A percentile compares a stretch with the other conserved stretches of the same genome.
Evolutionary conservation across 2,329 filamentous ascomycete species (phyloP).

Genomic region (Monilinia aucupariae): DNA sequence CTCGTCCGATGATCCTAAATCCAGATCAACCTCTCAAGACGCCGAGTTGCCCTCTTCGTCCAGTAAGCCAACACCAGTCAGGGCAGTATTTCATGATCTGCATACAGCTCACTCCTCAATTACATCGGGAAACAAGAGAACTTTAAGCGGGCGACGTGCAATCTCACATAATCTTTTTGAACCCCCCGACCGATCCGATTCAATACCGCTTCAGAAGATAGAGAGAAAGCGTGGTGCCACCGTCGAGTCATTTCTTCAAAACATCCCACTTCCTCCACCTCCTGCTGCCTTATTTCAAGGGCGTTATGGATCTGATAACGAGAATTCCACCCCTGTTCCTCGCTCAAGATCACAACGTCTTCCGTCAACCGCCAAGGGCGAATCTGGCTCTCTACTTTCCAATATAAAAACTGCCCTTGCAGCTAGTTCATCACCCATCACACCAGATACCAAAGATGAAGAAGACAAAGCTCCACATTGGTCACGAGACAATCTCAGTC

Average conservation of each 20-base stretch:
- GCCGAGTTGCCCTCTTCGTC: not conserved
- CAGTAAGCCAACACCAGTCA: constrained; percentile 23
- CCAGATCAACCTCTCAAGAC: constrained; percentile 14
- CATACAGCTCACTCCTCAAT: constrained; percentile 31
- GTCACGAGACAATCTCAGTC: constrained; percentile 6
- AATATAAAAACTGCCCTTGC: constrained; percentile 17
- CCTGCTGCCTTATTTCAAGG: constrained; percentile 14
- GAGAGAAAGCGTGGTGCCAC: constrained; percentile 6
- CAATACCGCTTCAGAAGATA: constrained; percentile 26
- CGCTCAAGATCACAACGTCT: constrained; percentile 11
- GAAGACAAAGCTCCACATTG: not conserved
- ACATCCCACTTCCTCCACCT: constrained; percentile 20
- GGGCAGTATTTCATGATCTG: constrained; percentile 31
- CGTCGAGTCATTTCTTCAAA: constrained; percentile 15
- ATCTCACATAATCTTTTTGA: constrained; percentile 14
- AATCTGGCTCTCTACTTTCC: constrained; percentile 3
- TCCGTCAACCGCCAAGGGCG: not conserved
- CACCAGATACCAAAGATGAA: constrained; percentile 1
- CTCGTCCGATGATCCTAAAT: constrained; percentile 2
- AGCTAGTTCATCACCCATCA: constrained; percentile 11
- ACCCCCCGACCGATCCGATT: constrained; percentile 18
- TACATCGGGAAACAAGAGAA: constrained; percentile 28
- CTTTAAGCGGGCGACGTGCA: constrained; percentile 9
- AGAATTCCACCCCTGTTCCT: constrained; percentile 10
- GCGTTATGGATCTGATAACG: constrained; percentile 1